phyloP scores from a whole-genome alignment of 2,329 filamentous ascomycete genomes.

The Hypoxylon rubiginosum region DNA sequence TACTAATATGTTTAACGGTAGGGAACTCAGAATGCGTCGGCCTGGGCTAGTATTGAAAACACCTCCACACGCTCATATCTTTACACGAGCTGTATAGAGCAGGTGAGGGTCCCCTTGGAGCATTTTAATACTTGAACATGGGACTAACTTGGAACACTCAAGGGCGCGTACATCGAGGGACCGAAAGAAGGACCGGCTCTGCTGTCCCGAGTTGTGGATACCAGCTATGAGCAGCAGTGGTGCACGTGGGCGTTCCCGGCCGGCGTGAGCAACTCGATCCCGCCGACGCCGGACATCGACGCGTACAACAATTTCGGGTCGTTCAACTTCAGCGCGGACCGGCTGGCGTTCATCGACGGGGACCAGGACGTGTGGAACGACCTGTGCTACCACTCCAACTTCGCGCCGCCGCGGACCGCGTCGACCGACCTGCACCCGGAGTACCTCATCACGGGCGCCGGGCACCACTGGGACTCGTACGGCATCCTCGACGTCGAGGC shows the following conservation, averaged over 20 bases:
- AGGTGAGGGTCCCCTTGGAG: slow-evolving; percentile 38
- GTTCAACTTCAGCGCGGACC: slow-evolving; percentile 60
- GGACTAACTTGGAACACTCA: neutral
- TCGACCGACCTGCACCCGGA: slow-evolving; percentile 61
- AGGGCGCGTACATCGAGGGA: slow-evolving; percentile 63
- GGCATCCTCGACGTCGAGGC: slow-evolving; percentile 56
- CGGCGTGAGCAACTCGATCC: slow-evolving; percentile 60
- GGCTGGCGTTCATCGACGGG: slow-evolving; percentile 66
- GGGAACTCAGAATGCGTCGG: slow-evolving; percentile 55
- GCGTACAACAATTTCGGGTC: slow-evolving; percentile 62
- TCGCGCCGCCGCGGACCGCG: slow-evolving; percentile 54
- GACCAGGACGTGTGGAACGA: slow-evolving; percentile 66
- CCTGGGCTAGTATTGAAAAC: slow-evolving; percentile 60
- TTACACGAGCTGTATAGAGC: slow-evolving; percentile 64
- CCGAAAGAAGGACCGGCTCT: slow-evolving; percentile 59
- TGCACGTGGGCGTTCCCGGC: slow-evolving; percentile 66
- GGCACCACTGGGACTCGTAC: slow-evolving; percentile 66
- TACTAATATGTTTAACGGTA: slow-evolving; percentile 12
- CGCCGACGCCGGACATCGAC: slow-evolving; percentile 57
- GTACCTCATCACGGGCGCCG: slow-evolving; percentile 63
- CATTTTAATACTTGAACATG: neutral
- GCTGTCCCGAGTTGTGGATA: slow-evolving; percentile 61
- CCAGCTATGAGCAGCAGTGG: slow-evolving; percentile 67
- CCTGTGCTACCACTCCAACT: slow-evolving; percentile 63
- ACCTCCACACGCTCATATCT: slow-evolving; percentile 60